Evolutionary conservation across 768 basidiomycete species (phyloP).

Genomic region (Tylopilus plumbeoviolaceoides): DNA sequence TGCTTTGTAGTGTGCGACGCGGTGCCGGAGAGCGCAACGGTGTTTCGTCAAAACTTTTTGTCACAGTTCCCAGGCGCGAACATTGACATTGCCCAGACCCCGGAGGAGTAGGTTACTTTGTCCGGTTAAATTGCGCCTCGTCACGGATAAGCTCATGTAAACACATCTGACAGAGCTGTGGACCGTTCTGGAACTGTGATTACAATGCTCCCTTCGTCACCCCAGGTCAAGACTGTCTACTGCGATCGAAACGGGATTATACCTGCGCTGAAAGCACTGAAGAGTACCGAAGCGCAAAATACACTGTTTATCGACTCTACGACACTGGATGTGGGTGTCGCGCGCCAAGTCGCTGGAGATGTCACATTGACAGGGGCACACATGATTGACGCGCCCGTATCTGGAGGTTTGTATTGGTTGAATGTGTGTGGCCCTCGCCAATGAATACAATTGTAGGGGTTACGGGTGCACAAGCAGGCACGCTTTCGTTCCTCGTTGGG

Average conservation of each 20-base stretch:
- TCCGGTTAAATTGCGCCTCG: neutral
- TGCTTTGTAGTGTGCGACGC: conserved; percentile 81
- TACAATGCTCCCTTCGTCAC: conserved; percentile 91
- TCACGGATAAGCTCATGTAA: conserved; percentile 7
- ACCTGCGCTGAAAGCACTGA: conserved; percentile 51
- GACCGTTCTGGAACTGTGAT: conserved; percentile 61
- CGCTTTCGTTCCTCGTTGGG: conserved; percentile 90
- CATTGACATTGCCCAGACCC: conserved; percentile 56
- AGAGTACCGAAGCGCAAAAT: conserved; percentile 30
- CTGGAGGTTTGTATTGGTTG: conserved; percentile 60
- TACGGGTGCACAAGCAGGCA: conserved; percentile 81
- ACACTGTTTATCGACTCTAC: conserved; percentile 88
- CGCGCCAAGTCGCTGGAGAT: conserved; percentile 57
- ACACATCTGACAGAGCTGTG: conserved; percentile 48
- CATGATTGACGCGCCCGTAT: conserved; percentile 94
- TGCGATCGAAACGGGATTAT: conserved; percentile 56
- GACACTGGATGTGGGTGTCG: conserved; percentile 77
- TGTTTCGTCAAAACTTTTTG: conserved; percentile 55
- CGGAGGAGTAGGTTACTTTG: conserved; percentile 61
- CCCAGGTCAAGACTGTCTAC: conserved; percentile 81
- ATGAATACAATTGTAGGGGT: conserved; percentile 49
- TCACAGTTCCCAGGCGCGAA: conserved; percentile 55
- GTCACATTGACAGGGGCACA: conserved; percentile 54
- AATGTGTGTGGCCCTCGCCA: neutral
- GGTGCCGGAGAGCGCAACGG: conserved; percentile 49